These are phyloP conservation scores for Candida maris DNA, from an alignment of 805 yeast genomes.

Conservation along the genomic window DNA sequence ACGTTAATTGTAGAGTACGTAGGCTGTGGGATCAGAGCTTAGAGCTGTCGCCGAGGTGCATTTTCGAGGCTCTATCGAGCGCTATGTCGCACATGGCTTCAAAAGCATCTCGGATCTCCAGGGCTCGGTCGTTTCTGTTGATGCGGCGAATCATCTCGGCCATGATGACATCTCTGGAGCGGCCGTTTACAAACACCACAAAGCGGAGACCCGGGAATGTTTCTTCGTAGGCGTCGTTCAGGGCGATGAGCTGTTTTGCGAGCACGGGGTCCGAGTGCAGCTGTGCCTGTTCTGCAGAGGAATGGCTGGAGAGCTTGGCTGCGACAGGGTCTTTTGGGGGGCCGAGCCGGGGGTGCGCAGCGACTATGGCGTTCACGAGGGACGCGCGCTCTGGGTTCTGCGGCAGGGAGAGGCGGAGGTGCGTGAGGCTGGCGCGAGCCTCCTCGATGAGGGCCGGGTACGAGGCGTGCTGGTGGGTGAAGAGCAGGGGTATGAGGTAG, in stretches of 20 bases:
- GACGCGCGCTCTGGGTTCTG: not conserved
- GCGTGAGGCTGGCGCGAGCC: constrained; percentile 8
- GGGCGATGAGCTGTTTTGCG: constrained; percentile 42
- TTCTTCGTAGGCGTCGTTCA: constrained; percentile 48
- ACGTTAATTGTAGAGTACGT: too few species aligned
- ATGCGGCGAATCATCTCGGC: constrained; percentile 58
- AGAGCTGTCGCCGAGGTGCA: not conserved
- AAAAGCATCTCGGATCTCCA: constrained; percentile 66
- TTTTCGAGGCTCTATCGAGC: constrained; percentile 62
- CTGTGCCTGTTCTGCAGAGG: constrained; percentile 67
- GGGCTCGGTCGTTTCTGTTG: constrained; percentile 43
- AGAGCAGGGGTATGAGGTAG: constrained; percentile 31
- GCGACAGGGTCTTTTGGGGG: constrained; percentile 39
- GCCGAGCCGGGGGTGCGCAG: constrained; percentile 90
- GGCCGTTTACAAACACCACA: constrained; percentile 87
- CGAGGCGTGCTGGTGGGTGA: constrained; percentile 18
- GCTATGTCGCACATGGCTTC: constrained; percentile 94
- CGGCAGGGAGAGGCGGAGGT: constrained; percentile 2
- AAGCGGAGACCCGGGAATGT: constrained; percentile 67
- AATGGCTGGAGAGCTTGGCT: constrained; percentile 55
- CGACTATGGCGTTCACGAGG: constrained; percentile 50
- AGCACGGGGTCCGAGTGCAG: constrained; percentile 51
- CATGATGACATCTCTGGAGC: constrained; percentile 65
- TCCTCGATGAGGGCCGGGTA: constrained; percentile 28
- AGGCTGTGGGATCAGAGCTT: not conserved